Evolutionary conservation across 1,139 yeast genomes (phyloP).

Genomic region (Arxiozyma slooffiae): DNA sequence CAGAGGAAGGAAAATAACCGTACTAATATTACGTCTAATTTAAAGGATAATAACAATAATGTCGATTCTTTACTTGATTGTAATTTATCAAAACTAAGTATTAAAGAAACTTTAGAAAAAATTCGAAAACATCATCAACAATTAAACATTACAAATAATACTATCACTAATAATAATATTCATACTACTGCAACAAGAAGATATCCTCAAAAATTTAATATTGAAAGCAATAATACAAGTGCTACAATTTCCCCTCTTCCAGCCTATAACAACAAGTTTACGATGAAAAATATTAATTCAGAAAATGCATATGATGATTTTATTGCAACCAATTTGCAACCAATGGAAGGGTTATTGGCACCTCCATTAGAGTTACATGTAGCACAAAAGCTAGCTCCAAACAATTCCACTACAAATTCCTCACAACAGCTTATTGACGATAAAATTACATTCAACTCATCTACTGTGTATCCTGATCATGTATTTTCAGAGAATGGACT

Average conservation of each 20-base stretch:
- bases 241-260: neutral
- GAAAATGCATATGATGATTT: neutral
- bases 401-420: neutral
- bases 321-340: neutral
- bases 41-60: neutral
- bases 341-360: neutral
- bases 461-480: slow-evolving; percentile 1
- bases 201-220: neutral
- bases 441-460: slow-evolving; percentile 1
- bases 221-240: slow-evolving; percentile 1
- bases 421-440: neutral
- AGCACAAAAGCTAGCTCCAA: neutral
- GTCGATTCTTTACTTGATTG: slow-evolving; percentile 2
- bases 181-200: neutral
- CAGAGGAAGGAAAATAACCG: neutral
- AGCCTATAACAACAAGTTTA: neutral
- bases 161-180: neutral
- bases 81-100: slow-evolving; percentile 8
- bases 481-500: slow-evolving; percentile 6
- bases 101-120: slow-evolving; percentile 18
- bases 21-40: neutral
- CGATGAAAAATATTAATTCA: neutral
- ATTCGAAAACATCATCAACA: slow-evolving; percentile 12
- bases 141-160: neutral
- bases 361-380: slow-evolving; percentile 2